Evolutionary conservation across 352 stramenopile species (phyloP).

Genomic region (Phytophthora palmivora): DNA sequence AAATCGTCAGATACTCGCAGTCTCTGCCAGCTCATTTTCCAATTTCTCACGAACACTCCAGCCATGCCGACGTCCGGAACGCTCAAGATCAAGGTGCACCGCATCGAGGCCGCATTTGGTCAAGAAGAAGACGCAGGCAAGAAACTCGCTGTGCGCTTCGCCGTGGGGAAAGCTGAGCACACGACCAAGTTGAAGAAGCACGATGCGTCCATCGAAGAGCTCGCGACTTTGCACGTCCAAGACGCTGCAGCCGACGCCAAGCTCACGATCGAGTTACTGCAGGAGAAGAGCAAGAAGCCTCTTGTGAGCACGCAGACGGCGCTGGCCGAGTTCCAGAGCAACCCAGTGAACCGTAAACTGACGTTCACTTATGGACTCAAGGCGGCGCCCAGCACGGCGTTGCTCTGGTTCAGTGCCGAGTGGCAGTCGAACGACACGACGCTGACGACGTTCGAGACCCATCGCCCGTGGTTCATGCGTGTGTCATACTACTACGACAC

Average conservation of each 20-base stretch:
- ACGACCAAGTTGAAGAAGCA: slow-evolving; percentile 39
- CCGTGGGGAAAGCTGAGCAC: slow-evolving; percentile 28
- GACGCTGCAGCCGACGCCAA: slow-evolving; percentile 35
- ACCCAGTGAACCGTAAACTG: slow-evolving; percentile 36
- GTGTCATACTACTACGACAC: slow-evolving; percentile 85
- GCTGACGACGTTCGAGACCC: slow-evolving; percentile 26
- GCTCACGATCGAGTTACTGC: slow-evolving; percentile 27
- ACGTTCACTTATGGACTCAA: slow-evolving; percentile 54
- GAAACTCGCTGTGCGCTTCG: slow-evolving; percentile 35
- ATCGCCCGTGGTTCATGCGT: slow-evolving; percentile 77
- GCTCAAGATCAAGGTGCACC: slow-evolving; percentile 44
- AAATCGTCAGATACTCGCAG: no score
- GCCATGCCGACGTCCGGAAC: slow-evolving; percentile 47
- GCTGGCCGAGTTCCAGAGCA: slow-evolving; percentile 41
- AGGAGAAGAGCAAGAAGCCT: slow-evolving; percentile 42
- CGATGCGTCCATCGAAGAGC: slow-evolving; percentile 41
- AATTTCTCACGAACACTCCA: slow-evolving; percentile 23
- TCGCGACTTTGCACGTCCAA: slow-evolving; percentile 43
- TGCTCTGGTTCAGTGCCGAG: slow-evolving; percentile 38
- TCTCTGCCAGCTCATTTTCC: slow-evolving; percentile 22
- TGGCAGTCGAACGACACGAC: slow-evolving; percentile 36
- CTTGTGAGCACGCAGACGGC: slow-evolving; percentile 46
- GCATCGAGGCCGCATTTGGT: slow-evolving; percentile 38
- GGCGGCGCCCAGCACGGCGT: slow-evolving; percentile 28
- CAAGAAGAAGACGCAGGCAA: slow-evolving; percentile 27